Evolutionary conservation across 2,329 filamentous ascomycete genomes (phyloP).

Genomic region (Chrysoporthe deuterocubensis): DNA sequence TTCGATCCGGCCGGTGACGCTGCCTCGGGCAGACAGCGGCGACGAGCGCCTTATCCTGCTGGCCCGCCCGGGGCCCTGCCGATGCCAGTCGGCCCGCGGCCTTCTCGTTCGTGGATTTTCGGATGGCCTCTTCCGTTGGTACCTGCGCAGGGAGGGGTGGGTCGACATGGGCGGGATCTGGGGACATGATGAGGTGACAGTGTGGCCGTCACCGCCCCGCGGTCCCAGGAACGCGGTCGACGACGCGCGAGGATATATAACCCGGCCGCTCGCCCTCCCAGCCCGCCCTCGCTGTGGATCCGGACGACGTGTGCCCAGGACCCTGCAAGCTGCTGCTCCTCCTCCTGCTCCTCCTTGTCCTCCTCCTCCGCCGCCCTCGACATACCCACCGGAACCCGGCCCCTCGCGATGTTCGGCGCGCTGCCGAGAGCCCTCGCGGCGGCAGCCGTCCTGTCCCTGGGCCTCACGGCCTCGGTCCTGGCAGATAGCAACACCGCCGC

Average conservation of each 20-base stretch:
- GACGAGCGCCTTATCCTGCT: neutral
- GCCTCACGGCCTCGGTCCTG: slow-evolving; percentile 24
- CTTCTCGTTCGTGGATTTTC: slow-evolving; percentile 23
- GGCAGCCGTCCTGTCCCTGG: slow-evolving; percentile 13
- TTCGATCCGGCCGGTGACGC: too few relatives aligned
- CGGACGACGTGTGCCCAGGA: too few relatives aligned
- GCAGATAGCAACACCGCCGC: slow-evolving; percentile 23
- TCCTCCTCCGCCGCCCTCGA: neutral
- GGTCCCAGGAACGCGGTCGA: neutral
- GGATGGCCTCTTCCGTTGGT: slow-evolving; percentile 1
- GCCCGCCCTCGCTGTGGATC: neutral
- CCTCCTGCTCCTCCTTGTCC: neutral
- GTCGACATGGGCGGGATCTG: neutral
- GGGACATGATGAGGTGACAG: slow-evolving; percentile 12
- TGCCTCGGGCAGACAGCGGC: too few relatives aligned
- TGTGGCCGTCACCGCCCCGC: slow-evolving; percentile 2
- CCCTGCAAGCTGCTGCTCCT: too few relatives aligned
- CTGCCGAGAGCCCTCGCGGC: slow-evolving; percentile 24
- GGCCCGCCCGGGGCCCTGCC: neutral
- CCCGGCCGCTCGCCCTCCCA: neutral
- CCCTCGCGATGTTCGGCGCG: slow-evolving; percentile 19
- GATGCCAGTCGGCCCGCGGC: neutral
- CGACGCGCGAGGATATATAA: neutral
- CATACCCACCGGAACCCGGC: neutral
- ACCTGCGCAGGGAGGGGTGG: too few relatives aligned